Conservation (phyloP, 805 yeast species). For the Saturnispora gosingensis region DNA sequence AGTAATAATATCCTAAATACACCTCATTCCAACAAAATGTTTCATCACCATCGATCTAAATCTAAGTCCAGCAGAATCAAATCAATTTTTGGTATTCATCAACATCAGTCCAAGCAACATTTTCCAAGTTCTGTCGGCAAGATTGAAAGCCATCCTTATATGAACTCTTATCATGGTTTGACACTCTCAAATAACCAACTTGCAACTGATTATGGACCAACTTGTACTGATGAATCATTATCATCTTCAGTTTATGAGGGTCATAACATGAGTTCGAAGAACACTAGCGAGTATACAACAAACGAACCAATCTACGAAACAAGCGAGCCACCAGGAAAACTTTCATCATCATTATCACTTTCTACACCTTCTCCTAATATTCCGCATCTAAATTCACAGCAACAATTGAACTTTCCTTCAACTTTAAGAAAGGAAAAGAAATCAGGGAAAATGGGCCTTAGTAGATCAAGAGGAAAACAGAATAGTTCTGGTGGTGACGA, state of each 20-base stretch:
- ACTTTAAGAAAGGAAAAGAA: slow-evolving; percentile 33
- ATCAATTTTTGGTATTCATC: background rate
- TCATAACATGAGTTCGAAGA: background rate
- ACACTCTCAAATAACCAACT: background rate
- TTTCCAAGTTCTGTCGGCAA: background rate
- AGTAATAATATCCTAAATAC: background rate
- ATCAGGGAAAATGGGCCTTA: slow-evolving; percentile 15
- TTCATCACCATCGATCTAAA: background rate
- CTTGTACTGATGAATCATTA: background rate
- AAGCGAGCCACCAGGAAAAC: background rate
- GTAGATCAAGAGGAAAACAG: slow-evolving; percentile 16
- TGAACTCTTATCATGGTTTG: background rate
- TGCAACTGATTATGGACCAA: background rate
- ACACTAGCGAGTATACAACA: background rate
- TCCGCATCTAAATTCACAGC: background rate
- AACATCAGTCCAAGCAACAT: background rate
- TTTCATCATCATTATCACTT: background rate
- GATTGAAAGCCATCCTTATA: background rate
- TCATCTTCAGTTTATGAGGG: background rate
- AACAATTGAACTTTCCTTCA: slow-evolving; percentile 36
- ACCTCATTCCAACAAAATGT: background rate
- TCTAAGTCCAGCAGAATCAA: background rate
- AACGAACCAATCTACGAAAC: background rate
- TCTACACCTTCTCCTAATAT: background rate
- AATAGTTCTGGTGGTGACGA: slow-evolving; percentile 31